These are phyloP conservation scores for Yamadazyma olivae DNA, from an alignment of 805 yeast genomes.

Conservation along the genomic window DNA sequence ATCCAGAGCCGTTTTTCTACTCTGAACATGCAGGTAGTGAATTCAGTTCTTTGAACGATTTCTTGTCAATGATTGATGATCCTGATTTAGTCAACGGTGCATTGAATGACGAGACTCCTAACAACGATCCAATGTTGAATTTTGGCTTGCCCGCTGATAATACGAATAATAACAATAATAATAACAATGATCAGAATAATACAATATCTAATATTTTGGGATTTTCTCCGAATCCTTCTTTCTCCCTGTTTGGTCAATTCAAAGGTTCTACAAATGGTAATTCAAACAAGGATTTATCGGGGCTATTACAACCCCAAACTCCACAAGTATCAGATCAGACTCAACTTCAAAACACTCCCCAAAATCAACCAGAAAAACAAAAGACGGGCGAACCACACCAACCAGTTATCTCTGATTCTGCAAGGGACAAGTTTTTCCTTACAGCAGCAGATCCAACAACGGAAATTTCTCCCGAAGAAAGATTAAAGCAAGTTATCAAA, in stretches of 20 bases:
- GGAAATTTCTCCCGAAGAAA: slow-evolving; percentile 89
- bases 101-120: slow-evolving; percentile 22
- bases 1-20: slow-evolving; percentile 75
- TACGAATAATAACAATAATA: slow-evolving; percentile 9
- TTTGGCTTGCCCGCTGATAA: slow-evolving; percentile 16
- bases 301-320: slow-evolving; percentile 4
- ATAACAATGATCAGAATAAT: slow-evolving; percentile 14
- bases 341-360: slow-evolving; percentile 4
- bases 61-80: slow-evolving; percentile 86
- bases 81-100: slow-evolving; percentile 60
- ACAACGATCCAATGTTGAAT: slow-evolving; percentile 18
- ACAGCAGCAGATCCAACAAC: slow-evolving; percentile 98
- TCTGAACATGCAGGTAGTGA: slow-evolving; percentile 94
- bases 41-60: slow-evolving; percentile 85
- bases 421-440: slow-evolving; percentile 86
- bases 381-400: slow-evolving; percentile 18
- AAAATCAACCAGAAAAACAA: slow-evolving; percentile 3
- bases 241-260: slow-evolving; percentile 9
- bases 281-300: slow-evolving; percentile 3
- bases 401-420: slow-evolving; percentile 63
- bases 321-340: slow-evolving; percentile 1
- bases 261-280: background rate
- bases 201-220: slow-evolving; percentile 16
- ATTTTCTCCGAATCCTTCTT: slow-evolving; percentile 25
- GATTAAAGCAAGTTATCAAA: slow-evolving; percentile 87